Evolutionary conservation across 2,329 filamentous ascomycete genomes (phyloP).

Genomic region (Trichophyton equinum): DNA sequence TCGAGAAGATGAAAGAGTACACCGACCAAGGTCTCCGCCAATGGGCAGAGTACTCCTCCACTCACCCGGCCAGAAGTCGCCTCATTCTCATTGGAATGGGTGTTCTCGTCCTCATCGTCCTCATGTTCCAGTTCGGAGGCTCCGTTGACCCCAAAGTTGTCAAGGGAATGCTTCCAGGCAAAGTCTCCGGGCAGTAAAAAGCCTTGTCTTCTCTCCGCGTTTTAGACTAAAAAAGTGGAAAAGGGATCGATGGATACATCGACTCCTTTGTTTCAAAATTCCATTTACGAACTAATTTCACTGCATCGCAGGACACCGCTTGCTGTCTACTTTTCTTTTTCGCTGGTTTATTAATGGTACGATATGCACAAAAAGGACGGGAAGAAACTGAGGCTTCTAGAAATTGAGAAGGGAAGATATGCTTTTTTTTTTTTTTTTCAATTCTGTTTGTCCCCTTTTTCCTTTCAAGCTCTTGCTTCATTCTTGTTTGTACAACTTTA

Average conservation of each 20-base stretch:
- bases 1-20: constrained; percentile 72
- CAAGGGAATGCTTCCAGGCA: constrained; percentile 10
- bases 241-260: background rate
- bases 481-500: background rate
- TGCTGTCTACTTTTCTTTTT: background rate
- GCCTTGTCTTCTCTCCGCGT: background rate
- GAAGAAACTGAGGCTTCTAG: background rate
- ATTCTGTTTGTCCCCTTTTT: background rate
- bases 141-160: constrained; percentile 9
- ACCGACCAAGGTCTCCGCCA: constrained; percentile 57
- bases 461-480: background rate
- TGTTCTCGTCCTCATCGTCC: constrained; percentile 8
- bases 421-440: background rate
- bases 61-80: constrained; percentile 66
- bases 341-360: background rate
- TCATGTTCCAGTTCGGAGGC: constrained; percentile 10
- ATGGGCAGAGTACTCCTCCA: constrained; percentile 76
- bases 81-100: constrained; percentile 43
- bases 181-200: background rate
- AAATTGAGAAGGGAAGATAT: background rate
- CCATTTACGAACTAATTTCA: background rate
- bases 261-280: background rate
- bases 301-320: background rate
- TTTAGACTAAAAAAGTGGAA: background rate
- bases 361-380: background rate